Base-by-base conservation (phyloP, 768 basidiomycete species). In the Pleurotus pulmonarius region DNA sequence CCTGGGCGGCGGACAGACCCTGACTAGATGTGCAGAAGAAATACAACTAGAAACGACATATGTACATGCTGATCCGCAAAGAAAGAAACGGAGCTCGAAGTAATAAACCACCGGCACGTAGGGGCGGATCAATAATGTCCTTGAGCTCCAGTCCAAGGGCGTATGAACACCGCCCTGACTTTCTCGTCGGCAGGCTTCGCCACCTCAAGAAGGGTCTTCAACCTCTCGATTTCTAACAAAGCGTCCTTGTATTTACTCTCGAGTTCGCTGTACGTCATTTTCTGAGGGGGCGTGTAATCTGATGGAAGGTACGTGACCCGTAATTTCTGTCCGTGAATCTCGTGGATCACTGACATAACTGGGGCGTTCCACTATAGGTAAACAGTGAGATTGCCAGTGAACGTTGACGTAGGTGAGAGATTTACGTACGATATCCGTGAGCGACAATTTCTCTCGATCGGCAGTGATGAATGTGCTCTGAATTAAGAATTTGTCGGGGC, bases 261-360 rank as follows among this genome's bases (percentile, higher is more conserved):
- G 22, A 88, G 71, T 61, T 85, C 83, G 18, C 73, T 73, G 61
- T 83, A 80, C 34, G 76, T 70, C 1, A 77, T 70, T 51, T 69
- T 69, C 25, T 65, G 39, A 24, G 22, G n/a, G 24, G 18, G 18
- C 6, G 39, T 6, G 9, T 1, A 15, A 34, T 53, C 94, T 2
- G 92, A 82, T 22, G 94, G 90, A 37, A 98, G 76, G 71, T 96
- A 98, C 1, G 83, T 83, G 46, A 97, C 95, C 59, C 88, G 83
- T 58, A 99, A 83, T 74, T 98, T 98, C 69, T 98, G 95, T 61
- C 98, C 95, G 71, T 92, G 82, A 29, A 99, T 85, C 63, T 82
- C 85, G 58, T 77, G 76, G 43, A 85, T 83, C 61, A 87, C 83
- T 64, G 80, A 71, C 24, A 72, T 66, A 45, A 79, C 76, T 11